A percentile compares a stretch with the other conserved stretches of the same genome.
phyloP scores from a whole-genome alignment of 2,329 filamentous ascomycete genomes.

The Arthrinium phaeospermum region DNA sequence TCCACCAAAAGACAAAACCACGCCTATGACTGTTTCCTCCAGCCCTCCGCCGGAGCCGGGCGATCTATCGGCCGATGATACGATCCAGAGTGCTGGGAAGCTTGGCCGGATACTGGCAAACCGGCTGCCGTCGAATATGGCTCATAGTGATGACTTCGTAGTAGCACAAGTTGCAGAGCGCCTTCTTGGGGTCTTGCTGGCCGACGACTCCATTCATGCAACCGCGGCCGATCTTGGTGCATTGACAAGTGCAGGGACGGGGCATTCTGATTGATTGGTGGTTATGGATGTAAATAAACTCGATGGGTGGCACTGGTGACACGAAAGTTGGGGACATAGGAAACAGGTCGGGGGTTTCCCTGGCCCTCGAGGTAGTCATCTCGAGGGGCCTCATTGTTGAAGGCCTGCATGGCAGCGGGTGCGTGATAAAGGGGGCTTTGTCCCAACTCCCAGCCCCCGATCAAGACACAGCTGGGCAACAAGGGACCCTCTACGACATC shows the following conservation, averaged over 20 bases:
- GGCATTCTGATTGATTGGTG: background rate
- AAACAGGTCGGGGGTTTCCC: too few relatives aligned
- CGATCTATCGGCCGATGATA: background rate
- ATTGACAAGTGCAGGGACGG: background rate
- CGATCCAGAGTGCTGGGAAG: background rate
- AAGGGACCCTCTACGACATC: background rate
- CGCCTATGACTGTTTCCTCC: background rate
- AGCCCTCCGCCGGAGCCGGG: background rate
- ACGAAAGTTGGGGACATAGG: background rate
- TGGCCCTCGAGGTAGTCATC: background rate
- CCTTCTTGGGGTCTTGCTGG: background rate
- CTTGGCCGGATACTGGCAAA: background rate
- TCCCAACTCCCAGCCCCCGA: background rate
- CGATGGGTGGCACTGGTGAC: background rate
- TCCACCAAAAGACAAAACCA: background rate
- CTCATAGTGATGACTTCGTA: background rate
- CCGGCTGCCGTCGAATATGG: background rate
- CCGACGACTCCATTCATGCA: background rate
- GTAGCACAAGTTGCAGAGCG: conserved; percentile 8
- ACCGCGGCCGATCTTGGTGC: background rate
- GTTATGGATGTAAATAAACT: background rate
- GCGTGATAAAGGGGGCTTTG: background rate
- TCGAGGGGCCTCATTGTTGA: background rate
- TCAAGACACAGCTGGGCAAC: background rate
- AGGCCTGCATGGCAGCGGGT: too few relatives aligned